Conservation (phyloP, 352 stramenopile species). For the Aphanomyces cochlioides region DNA sequence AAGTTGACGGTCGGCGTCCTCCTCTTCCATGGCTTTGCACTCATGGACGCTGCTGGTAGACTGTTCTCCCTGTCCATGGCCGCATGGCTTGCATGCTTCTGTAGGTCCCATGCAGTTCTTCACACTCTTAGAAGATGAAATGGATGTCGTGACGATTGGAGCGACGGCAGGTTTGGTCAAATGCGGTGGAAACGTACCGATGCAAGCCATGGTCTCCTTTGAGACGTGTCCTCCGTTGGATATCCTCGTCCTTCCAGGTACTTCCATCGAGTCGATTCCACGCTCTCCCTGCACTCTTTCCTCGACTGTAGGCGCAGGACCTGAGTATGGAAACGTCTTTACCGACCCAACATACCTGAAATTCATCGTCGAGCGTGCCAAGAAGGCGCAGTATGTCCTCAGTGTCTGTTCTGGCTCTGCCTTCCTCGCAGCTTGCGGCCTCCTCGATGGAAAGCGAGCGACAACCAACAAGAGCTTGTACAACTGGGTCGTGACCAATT, state of each 20-base stretch:
- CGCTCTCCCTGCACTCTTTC: too few species aligned
- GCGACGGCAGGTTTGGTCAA: neutral
- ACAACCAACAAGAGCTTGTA: constrained; percentile 66
- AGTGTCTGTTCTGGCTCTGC: constrained; percentile 54
- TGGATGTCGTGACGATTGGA: neutral
- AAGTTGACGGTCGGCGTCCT: constrained; percentile 7
- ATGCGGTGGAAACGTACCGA: neutral
- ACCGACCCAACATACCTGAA: neutral
- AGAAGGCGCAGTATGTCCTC: constrained; percentile 36
- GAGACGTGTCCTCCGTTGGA: neutral
- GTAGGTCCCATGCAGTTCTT: constrained; percentile 20
- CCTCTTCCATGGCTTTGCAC: constrained; percentile 5
- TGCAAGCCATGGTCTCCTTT: neutral
- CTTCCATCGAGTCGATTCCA: too few species aligned
- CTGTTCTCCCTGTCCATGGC: neutral
- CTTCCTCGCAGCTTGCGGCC: constrained; percentile 43
- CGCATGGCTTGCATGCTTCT: neutral
- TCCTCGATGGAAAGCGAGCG: constrained; percentile 44
- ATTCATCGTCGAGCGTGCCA: neutral
- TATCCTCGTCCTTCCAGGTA: constrained; percentile 11
- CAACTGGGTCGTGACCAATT: constrained; percentile 33
- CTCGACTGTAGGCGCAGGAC: too few species aligned
- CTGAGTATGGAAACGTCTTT: neutral
- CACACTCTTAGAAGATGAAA: neutral
- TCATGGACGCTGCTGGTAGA: constrained; percentile 7